Evolutionary conservation across 805 yeast genomes (phyloP), one percentile per base, ranked within the genome.

Genomic region (Starmerella kuoi): DNA sequence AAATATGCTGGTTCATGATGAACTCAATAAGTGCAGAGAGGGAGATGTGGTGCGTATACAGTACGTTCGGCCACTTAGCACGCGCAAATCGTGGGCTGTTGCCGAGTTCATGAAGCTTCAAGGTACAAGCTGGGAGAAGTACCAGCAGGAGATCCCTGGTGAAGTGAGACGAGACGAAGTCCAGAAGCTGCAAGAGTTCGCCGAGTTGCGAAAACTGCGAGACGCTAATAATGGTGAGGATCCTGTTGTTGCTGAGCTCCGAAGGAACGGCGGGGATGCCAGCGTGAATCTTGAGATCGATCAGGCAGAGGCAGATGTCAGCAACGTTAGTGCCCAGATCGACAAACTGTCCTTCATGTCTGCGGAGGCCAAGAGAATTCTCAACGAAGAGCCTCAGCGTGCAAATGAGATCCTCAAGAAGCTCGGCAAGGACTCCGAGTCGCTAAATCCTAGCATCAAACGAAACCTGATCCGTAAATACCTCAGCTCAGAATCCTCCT

Each of bases 21-120:
- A 88, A 65, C 85, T 83, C 23, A 78, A 83, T 56, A 70, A 85
- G 40, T 83, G 95, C 54, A 79, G 86, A 58, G 95, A 86, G 60
- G 98, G 98, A 35, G 98, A 88, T 65, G 68, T 88, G 48, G 97
- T 91, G 14, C 76, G 97, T 62, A 84, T 88, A 44, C 94, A 88
- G 62, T 62, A 63, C 47, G 74, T 84, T 27, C 79, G 95, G 50
- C 94, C 94, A 32, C 63, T 86, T 32, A 78, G 94, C 15, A 73
- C 87, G 15, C 69, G 78, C 46, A 88, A 88, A 62, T 74, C 72
- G 47, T 88, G 88, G 66, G 86, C 96, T 8, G 76, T 88, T 45
- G 95, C 96, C 2, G 96, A 88, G 58, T 83, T 88, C 59, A 74
- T 84, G 64, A 76, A 72, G 59, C 79, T 83, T 56, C 77, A 81